Evolutionary conservation across 306 rosid species (phyloP), one percentile per base, ranked within the genome.

Genomic region (Cicer pinnatifidum): DNA sequence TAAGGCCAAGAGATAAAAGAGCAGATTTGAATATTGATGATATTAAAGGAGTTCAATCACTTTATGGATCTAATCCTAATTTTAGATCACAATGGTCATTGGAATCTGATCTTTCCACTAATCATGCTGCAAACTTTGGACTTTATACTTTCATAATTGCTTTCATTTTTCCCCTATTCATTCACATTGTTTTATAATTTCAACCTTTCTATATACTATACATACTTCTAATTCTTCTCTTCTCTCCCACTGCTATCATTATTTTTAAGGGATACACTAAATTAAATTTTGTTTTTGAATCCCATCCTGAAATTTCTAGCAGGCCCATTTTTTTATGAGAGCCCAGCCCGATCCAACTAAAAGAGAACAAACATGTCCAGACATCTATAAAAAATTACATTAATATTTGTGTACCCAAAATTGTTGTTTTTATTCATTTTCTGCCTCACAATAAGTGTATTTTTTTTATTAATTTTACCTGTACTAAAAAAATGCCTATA

Each of bases 61-160:
- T 93, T 0, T 93, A 93, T 46, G 98, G 97, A 11, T 87, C 88
- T 12, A 93, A 93, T 70, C 97, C 91, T 7, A 84, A 93, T 76
- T 87, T 77, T 35, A 86, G 67, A 17, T 62, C 80, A 11, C 64
- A 73, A 1, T 77, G 86, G 69, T 77, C 78, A 8, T 76, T 82
- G 2, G 87, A 90, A 79, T 90, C 91, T 28, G 92, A 87, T 61
- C 76, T 82, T 8, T 84, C 91, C 1, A 64, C 85, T 6, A 92
- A 75, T 77, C 68, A 47, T 43, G 88, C 51, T 43, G 35, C 72
- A 39, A 10, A 68, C 19, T 79, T 80, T 65, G 78, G 77, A 64
- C 60, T 7, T 13, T 56, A 43, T 28, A 43, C 80, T 70, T 80
- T 61, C n/a, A 40, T 6, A 8, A 58, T 8, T 28, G 56, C 6